Percentiles rank a stretch among this genome's conserved stretches.
Conservation (phyloP, 345 rosid species). For the Linum trigynum region DNA sequence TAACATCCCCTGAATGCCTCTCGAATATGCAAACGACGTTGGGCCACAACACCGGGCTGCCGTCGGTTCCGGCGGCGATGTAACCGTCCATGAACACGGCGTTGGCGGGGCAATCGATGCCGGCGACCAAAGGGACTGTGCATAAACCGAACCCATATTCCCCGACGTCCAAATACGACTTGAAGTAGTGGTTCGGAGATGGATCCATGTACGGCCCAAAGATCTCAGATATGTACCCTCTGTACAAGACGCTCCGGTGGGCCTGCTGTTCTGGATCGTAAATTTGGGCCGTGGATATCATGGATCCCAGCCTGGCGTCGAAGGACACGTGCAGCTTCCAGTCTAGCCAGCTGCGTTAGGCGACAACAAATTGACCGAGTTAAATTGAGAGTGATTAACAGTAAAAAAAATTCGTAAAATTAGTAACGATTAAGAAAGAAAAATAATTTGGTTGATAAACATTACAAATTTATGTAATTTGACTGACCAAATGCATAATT, state of each 20-base stretch:
- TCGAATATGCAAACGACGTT: slow-evolving; percentile 46
- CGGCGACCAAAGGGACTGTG: slow-evolving; percentile 35
- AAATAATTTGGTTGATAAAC: no score
- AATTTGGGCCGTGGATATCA: slow-evolving; percentile 40
- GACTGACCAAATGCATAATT: no score
- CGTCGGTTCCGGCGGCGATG: slow-evolving; percentile 31
- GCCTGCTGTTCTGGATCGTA: slow-evolving; percentile 31
- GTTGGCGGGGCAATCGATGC: slow-evolving; percentile 38
- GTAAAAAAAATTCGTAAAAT: no score
- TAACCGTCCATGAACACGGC: slow-evolving; percentile 41
- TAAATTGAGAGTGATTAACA: background rate
- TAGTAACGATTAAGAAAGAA: no score
- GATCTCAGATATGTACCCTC: slow-evolving; percentile 44
- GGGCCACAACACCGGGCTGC: slow-evolving; percentile 23
- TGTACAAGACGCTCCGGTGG: slow-evolving; percentile 37
- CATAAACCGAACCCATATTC: slow-evolving; percentile 40
- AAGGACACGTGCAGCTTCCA: slow-evolving; percentile 47
- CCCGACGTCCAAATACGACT: slow-evolving; percentile 32
- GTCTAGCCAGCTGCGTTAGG: slow-evolving; percentile 56
- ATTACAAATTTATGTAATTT: no score
- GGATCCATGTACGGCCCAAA: slow-evolving; percentile 51
- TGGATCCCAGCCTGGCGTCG: slow-evolving; percentile 38
- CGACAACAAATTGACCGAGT: background rate
- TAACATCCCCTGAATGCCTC: slow-evolving; percentile 40
- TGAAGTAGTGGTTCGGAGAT: slow-evolving; percentile 32